These are phyloP conservation scores for Globisporangium viniferum DNA, from an alignment of 352 stramenopile species.

Conservation along the genomic window DNA sequence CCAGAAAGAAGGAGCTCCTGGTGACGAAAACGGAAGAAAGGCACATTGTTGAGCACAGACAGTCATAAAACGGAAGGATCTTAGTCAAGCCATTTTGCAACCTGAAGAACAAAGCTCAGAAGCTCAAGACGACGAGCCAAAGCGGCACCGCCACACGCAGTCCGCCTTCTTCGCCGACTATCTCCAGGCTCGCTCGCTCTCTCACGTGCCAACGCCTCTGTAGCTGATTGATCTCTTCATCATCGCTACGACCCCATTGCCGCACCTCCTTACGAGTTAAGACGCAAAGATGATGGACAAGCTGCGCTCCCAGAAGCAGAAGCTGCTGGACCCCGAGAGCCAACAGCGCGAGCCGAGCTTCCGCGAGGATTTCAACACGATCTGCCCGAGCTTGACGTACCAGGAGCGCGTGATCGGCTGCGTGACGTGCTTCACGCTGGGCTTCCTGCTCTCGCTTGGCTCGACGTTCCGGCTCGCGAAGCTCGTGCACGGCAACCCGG, in stretches of 20 bases:
- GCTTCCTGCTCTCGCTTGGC: conserved; percentile 80
- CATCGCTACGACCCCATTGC: not conserved
- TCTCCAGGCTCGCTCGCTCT: not conserved
- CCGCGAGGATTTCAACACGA: conserved; percentile 27
- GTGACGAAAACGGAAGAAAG: too few species aligned
- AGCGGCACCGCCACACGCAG: not conserved
- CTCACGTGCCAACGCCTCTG: not conserved
- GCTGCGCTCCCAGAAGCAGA: conserved; percentile 69
- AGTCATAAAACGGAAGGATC: conserved; percentile 4
- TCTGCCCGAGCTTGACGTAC: conserved; percentile 77
- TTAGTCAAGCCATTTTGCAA: not conserved
- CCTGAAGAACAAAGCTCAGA: not conserved
- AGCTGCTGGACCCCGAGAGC: conserved; percentile 71
- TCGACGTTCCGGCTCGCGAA: conserved; percentile 78
- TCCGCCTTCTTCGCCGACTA: not conserved
- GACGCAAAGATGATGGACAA: conserved; percentile 49
- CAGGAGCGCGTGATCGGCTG: conserved; percentile 83
- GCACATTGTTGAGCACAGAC: not conserved
- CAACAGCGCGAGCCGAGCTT: conserved; percentile 32
- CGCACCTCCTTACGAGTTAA: not conserved
- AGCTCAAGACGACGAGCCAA: not conserved
- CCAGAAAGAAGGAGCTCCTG: too few species aligned
- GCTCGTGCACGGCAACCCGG: conserved; percentile 72
- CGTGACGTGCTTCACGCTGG: conserved; percentile 74
- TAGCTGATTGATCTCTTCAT: not conserved